Conservation (phyloP, 1,139 yeast species). For the Taphrina populina region DNA sequence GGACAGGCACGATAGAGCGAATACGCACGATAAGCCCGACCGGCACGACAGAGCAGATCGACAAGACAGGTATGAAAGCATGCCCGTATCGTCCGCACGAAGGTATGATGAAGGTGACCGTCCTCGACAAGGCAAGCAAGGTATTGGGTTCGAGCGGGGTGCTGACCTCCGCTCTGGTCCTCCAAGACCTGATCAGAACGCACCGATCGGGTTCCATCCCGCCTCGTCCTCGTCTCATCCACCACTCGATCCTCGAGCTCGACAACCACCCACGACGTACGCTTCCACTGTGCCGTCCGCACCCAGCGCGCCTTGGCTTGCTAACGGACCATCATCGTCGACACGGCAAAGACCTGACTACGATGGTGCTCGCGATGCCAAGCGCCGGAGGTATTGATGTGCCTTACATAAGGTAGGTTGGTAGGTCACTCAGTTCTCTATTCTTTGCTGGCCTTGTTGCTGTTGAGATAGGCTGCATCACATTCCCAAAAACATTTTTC, state of each 20-base stretch:
- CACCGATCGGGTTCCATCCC: conserved; percentile 15
- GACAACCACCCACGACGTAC: conserved; percentile 27
- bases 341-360: conserved; percentile 13
- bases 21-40: background rate
- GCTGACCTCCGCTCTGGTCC: conserved; percentile 13
- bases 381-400: conserved; percentile 19
- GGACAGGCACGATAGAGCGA: background rate
- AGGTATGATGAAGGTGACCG: conserved; percentile 1
- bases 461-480: too few relatives aligned
- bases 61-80: conserved; percentile 12
- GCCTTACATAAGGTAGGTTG: conserved; percentile 10
- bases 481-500: too few relatives aligned
- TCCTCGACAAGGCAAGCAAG: conserved; percentile 21
- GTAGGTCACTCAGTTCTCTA: too few relatives aligned
- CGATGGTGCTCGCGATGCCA: conserved; percentile 22
- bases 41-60: conserved; percentile 4
- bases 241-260: conserved; percentile 25
- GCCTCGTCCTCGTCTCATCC: conserved; percentile 7
- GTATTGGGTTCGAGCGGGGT: conserved; percentile 24
- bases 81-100: background rate
- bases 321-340: conserved; percentile 2
- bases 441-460: too few relatives aligned
- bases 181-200: background rate
- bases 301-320: conserved; percentile 30
- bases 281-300: conserved; percentile 12